Conservation (phyloP, 73 alveolate species). For the Blepharisma japonicum region DNA sequence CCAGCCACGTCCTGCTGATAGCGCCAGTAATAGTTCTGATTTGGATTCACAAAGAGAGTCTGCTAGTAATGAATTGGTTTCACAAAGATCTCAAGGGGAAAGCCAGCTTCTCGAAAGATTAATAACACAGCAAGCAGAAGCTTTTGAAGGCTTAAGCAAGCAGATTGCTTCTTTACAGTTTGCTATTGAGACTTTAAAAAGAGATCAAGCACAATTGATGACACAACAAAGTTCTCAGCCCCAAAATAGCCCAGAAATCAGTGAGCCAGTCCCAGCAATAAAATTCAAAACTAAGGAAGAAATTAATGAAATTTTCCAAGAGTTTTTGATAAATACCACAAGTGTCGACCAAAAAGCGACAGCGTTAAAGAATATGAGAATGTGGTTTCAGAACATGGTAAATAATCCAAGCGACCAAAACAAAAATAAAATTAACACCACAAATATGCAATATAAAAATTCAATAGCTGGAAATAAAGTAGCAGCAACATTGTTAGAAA, state of each 20-base stretch:
- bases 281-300: background rate
- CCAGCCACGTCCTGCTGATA: too few species aligned
- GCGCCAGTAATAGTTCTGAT: too few species aligned
- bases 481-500: background rate
- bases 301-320: background rate
- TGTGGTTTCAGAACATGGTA: conserved; percentile 7
- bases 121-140: background rate
- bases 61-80: too few species aligned
- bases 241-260: too few species aligned
- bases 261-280: background rate
- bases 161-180: background rate
- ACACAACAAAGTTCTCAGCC: too few species aligned
- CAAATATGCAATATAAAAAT: conserved; percentile 17
- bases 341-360: background rate
- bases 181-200: background rate
- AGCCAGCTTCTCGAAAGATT: too few species aligned
- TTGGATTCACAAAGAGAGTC: too few species aligned
- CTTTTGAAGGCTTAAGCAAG: background rate
- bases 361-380: conserved; percentile 1
- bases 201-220: background rate
- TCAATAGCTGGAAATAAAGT: background rate
- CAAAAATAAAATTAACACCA: background rate
- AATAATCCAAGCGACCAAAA: background rate
- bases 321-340: background rate
- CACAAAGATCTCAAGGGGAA: too few species aligned